phyloP scores from a whole-genome alignment of 106 monocot genomes.

The Apostasia ramifera region DNA sequence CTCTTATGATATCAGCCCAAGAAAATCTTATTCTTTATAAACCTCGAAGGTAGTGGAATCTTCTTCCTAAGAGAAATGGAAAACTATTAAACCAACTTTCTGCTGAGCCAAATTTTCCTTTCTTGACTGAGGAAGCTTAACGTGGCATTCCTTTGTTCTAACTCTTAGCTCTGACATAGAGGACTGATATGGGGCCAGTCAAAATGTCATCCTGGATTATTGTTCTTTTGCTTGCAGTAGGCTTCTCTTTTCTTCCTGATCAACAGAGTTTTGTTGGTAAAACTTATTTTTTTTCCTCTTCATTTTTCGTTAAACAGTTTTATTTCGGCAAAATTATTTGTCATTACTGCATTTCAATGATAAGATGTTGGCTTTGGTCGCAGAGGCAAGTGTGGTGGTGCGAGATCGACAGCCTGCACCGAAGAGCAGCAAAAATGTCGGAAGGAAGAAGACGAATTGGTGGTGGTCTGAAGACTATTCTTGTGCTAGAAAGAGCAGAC shows the following conservation, averaged over 20 bases:
- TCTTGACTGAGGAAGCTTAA: conserved; percentile 5
- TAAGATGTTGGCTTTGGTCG: background rate
- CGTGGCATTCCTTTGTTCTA: conserved; percentile 1
- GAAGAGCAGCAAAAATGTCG: background rate
- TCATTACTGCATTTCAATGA: background rate
- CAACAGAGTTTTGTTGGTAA: conserved; percentile 20
- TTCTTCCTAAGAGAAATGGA: conserved; percentile 5
- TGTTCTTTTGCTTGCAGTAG: conserved; percentile 1
- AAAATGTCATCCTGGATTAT: conserved; percentile 1
- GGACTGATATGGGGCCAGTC: background rate
- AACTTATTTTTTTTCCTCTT: background rate
- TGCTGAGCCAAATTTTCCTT: conserved; percentile 8
- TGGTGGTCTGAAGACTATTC: conserved; percentile 30
- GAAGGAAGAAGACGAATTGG: conserved; percentile 12
- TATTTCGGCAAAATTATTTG: background rate
- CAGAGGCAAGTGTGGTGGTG: background rate
- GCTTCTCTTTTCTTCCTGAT: conserved; percentile 6
- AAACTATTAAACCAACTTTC: background rate
- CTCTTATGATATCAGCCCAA: conserved; percentile 24
- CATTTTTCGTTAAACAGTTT: background rate
- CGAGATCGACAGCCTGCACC: background rate
- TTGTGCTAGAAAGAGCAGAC: conserved; percentile 10
- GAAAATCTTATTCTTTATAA: background rate
- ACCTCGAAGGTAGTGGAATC: conserved; percentile 1
- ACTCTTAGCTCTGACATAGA: background rate